Evolutionary conservation across 2,329 filamentous ascomycete species (phyloP), one percentile per base, ranked within the genome.

Genomic region (Stagonosporopsis vannaccii): DNA sequence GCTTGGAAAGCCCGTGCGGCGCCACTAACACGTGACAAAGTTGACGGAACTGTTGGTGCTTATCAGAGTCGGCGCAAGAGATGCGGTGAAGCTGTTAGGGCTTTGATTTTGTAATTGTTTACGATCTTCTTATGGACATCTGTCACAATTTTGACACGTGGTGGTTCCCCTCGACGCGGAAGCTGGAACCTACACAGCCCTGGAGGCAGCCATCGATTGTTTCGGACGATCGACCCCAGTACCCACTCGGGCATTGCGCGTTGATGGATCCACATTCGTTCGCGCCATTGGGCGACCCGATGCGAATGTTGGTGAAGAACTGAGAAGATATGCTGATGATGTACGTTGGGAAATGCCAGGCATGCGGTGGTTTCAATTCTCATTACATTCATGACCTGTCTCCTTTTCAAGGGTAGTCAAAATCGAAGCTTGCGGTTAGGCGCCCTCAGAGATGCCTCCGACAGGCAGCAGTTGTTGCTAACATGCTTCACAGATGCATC

Each of bases 61-160:
- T 63, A 66, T 69, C 65, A 58, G 60, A 53, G 33, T 36, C 50
- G 23, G 37, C 51, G 49, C 37, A 53, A 39, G 50, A 60, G 39
- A 58, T 69, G 69, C 61, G 57, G 60, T 63, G 63, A 62, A 51
- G 54, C 35, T n/a, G 35, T 23, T 22, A 35, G 37, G 22, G 37
- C 22, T 17, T 9, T 25, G 32, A 25, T 30, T 52, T 33, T 48
- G 50, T 41, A 30, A 4, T 42, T 44, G 44, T 53, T 37, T 43
- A 40, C 30, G 15, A 42, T 48, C 58, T 49, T 56, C 62, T 71
- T 69, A 66, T 62, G 54, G 26, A 19, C 28, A 8, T 30, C 43
- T 42, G 39, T 42, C 48, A 36, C 48, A 51, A 61, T 70, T 56
- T 70, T 65, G 70, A 72, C 71, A 74, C 71, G 70, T 73, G 72